A percentile compares a stretch with the other conserved stretches of the same genome.
phyloP scores from a whole-genome alignment of 768 basidiomycete genomes.

The Crucibulum laeve region DNA sequence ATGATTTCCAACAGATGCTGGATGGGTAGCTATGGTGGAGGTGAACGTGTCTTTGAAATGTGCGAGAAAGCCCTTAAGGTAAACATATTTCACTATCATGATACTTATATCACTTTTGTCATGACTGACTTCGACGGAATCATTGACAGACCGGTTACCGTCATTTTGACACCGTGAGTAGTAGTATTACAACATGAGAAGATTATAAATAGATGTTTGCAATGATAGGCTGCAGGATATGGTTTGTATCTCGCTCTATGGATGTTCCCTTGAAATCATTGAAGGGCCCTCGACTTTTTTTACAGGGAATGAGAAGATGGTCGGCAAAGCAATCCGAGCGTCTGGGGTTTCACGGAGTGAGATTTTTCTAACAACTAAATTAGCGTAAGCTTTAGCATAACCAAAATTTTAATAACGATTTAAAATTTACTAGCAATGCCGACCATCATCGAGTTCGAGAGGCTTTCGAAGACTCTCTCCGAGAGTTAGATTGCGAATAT shows the following conservation, averaged over 20 bases:
- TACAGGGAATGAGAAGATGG: constrained; percentile 38
- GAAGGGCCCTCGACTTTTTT: neutral
- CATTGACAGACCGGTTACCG: constrained; percentile 35
- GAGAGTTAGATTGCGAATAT: constrained; percentile 32
- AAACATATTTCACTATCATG: neutral
- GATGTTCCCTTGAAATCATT: neutral
- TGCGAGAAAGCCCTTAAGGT: constrained; percentile 29
- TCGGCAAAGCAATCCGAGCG: constrained; percentile 40
- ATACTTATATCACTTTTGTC: neutral
- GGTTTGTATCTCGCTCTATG: constrained; percentile 11
- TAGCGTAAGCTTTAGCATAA: constrained; percentile 21
- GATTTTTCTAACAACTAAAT: constrained; percentile 49
- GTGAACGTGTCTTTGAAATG: constrained; percentile 36
- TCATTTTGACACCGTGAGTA: constrained; percentile 37
- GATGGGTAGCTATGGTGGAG: constrained; percentile 31
- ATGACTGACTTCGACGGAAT: neutral
- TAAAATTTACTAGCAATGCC: constrained; percentile 7
- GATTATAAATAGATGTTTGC: neutral
- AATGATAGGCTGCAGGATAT: constrained; percentile 21
- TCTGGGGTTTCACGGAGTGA: constrained; percentile 40
- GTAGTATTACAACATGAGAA: constrained; percentile 2
- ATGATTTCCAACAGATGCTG: constrained; percentile 33
- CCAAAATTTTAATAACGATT: neutral
- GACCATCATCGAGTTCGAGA: constrained; percentile 29
- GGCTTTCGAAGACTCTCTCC: constrained; percentile 31